Evolutionary conservation across 176 grass and related monocot species (phyloP), one percentile per base, ranked within the genome.

Genomic region (Cenchrus americanus): DNA sequence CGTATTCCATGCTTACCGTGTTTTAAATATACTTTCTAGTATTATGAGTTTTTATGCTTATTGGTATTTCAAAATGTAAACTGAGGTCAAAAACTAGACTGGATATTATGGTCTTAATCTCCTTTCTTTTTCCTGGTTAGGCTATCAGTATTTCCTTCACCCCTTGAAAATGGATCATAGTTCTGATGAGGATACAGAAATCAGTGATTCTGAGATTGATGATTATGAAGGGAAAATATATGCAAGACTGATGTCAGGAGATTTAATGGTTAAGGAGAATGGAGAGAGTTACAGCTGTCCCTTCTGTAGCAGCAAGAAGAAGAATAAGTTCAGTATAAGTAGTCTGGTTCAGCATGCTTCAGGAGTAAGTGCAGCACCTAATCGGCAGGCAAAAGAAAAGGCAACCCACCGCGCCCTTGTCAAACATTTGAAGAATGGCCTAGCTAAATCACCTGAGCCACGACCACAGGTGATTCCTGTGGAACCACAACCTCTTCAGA

Each of bases 261-360:
- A 76, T 47, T 70, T 78, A 15, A 92, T 80, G 83, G 77, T 89
- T 24, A 89, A 76, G 14, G 82, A 76, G 26, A 84, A 80, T 53
- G 87, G 74, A 10, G 77, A 87, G 22, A 78, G 50, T 59, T 97
- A 87, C 80, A 91, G 47, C 78, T 97, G 94, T 26, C 92, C 86
- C 43, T 97, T 97, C 62, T 97, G 94, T 78, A 26, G 47, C 0
- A 53, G 92, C 49, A 94, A 94, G 71, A 97, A 94, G 78, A 94
- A 92, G 77, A 91, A 90, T 54, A 84, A 72, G 26, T 97, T 87
- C 74, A 89, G 43, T 60, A 78, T 51, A 60, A 90, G 87, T 65
- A 91, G 86, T 75, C 88, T 94, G 43, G 81, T 94, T 85, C 94
- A 97, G 71, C 94, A 97, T 77, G 92, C 94, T 34, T 86, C 83